Evolutionary conservation across 139 green algal species (phyloP).

Genomic region (Chlorella sp.): DNA sequence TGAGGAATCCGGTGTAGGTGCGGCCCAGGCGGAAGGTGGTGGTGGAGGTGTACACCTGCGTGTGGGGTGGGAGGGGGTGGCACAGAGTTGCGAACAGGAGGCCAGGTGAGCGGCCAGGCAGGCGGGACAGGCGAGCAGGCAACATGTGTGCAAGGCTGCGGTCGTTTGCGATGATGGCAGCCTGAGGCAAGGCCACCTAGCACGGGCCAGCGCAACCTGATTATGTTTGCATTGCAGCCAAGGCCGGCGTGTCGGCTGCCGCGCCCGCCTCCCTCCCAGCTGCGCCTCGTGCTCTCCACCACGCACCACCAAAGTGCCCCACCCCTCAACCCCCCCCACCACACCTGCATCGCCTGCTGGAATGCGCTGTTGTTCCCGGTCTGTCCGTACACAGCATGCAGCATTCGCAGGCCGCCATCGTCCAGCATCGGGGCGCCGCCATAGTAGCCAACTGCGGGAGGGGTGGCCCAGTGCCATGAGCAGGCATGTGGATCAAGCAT

Average conservation of each 20-base stretch:
- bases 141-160: not conserved
- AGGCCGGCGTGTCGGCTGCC: not conserved
- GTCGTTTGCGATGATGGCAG: too few relatives aligned
- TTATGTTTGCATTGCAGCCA: too few relatives aligned
- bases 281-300: not conserved
- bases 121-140: not conserved
- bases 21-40: slow-evolving; percentile 62
- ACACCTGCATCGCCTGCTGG: slow-evolving; percentile 39
- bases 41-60: slow-evolving; percentile 62
- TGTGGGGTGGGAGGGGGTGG: too few relatives aligned
- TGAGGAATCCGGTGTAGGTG: slow-evolving; percentile 40
- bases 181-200: not conserved
- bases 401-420: slow-evolving; percentile 75
- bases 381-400: slow-evolving; percentile 75
- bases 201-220: too few relatives aligned
- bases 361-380: slow-evolving; percentile 53
- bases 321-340: too few relatives aligned
- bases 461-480: not conserved
- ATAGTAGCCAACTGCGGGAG: slow-evolving; percentile 64
- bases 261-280: too few relatives aligned
- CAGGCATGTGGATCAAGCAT: not conserved
- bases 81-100: too few relatives aligned
- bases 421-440: slow-evolving; percentile 63
- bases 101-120: too few relatives aligned
- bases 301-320: too few relatives aligned